A percentile compares a stretch with the other conserved stretches of the same genome.
phyloP scores from a whole-genome alignment of 306 rosid genomes.

The Cucurbita maxima region DNA sequence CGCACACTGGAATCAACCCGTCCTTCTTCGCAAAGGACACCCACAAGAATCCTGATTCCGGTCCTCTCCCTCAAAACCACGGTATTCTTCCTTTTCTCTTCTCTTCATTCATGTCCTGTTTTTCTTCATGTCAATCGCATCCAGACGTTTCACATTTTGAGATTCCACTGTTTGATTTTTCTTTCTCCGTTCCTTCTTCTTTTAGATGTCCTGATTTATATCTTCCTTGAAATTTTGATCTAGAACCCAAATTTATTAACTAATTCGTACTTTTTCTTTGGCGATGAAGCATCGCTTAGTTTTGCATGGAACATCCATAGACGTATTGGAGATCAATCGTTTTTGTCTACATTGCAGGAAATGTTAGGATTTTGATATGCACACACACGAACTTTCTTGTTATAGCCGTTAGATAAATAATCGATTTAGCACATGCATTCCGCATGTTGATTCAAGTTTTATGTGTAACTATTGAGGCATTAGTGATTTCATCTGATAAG shows the following conservation, averaged over 20 bases:
- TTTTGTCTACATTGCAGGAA: not conserved
- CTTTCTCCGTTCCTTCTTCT: not conserved
- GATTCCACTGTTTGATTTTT: not conserved
- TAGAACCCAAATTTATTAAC: not conserved
- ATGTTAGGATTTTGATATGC: not conserved
- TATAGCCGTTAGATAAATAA: not conserved
- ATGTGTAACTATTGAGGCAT: not conserved
- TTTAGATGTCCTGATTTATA: not conserved
- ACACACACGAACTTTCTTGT: not conserved
- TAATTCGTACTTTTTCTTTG: not conserved
- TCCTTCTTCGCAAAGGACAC: not conserved
- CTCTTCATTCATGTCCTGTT: not conserved
- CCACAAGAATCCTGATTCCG: not conserved
- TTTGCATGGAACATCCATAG: not conserved
- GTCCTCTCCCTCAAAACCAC: not conserved
- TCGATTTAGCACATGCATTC: not conserved
- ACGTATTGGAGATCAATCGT: not conserved
- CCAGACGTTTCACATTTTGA: not conserved
- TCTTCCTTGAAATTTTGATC: not conserved
- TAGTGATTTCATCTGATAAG: not conserved
- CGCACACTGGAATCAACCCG: not conserved
- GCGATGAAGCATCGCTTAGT: not conserved
- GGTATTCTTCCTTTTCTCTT: not conserved
- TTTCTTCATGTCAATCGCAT: not conserved
- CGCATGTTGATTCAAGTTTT: not conserved